Base-by-base conservation (phyloP, 352 stramenopile species). In the Phytophthora macrochlamydospora region DNA sequence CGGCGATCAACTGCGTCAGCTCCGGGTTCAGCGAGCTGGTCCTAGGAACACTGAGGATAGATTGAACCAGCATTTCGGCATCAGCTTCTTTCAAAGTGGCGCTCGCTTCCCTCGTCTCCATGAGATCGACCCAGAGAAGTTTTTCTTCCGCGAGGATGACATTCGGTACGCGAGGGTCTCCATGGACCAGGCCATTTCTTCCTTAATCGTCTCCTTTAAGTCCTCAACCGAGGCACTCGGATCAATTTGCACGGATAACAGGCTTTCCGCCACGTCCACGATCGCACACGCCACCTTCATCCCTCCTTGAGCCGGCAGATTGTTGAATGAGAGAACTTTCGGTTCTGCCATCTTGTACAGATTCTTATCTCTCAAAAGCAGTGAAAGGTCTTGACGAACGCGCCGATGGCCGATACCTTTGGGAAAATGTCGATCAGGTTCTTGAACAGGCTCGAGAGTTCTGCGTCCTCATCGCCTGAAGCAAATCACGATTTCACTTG, bases 111-210 rank as follows among this genome's bases (percentile, higher is more conserved):
- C 49, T 66, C 51, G 59, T 56, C 72, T 72, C 57, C 43, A 69
- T 38, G 56, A 75, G 55, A 75, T 69, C 70, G 72, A 75, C 72
- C 69, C 69, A 72, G 33, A 75, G 58, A 71, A 28, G 53, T 37
- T 65, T 68, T 62, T 55, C 65, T 44, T 37, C 55, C 32, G 12
- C 2, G 37, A 75, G 37, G 55, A 74, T 78, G 48, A 78, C 70
- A 64, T 75, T 75, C 44, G 70, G 53, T 56, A 75, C 57, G 59
- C 65, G 65, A 72, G 65, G 57, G 69, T 75, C 60, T 65, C 65
- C 70, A 65, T 75, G 70, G 54, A 72, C 50, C 46, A 78, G 32
- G n/a, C 42, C 44, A 55, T 63, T 24, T 58, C n/a, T 18, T 33
- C n/a, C 50, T 57, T 65, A 49, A 65, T 58, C 58, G 24, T 46